Evolutionary conservation across 169 alveolate genomes (phyloP), one percentile per base, ranked within the genome.

Genomic region (Cyclospora cayetanensis): DNA sequence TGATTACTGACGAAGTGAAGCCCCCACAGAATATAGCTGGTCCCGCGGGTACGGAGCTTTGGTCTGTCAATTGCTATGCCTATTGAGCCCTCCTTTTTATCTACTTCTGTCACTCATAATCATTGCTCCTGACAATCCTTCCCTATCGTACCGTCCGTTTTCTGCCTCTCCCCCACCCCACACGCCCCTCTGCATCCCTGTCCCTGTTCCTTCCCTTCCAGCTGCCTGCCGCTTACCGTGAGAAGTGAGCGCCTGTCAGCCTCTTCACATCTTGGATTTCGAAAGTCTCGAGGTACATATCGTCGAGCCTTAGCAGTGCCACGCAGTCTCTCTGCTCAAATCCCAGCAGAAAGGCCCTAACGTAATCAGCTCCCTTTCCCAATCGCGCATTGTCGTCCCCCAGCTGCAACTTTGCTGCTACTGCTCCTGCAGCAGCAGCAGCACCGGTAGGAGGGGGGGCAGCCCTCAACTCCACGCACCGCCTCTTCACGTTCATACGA

Each of bases 251-350:
- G 22, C 99, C 99, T 92, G 96, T 97, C 80, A 99, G 96, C 46
- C 98, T 97, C 94, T 99, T 98, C 50, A 99, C 99, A 95, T 99
- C 99, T 93, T 98, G 98, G 66, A 98, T 97, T 93, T 98, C 99
- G 95, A 99, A 99, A 68, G 99, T 96, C 95, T 98, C 99, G 39
- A 99, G 94, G 95, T 98, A 98, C 76, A 99, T 96, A 93, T 99
- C 99, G 85, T 99, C 99, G 83, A 99, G 95, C 90, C 97, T 93
- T 42, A 99, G 95, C 90, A 99, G 94, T 27, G 99, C 99, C 65
- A 99, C 98, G 4, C 99, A 99, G 95, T 99, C 99, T 93, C 98
- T 98, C 31, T 98, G 95, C 90, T 98, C 99, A 93, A 99, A 99
- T 41, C 99, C 99, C 84, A 99, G 95, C 98, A 99, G 97, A 92